These are phyloP conservation scores for Vitis labrusca DNA, from an alignment of 164 flowering plant genomes.

Conservation along the genomic window DNA sequence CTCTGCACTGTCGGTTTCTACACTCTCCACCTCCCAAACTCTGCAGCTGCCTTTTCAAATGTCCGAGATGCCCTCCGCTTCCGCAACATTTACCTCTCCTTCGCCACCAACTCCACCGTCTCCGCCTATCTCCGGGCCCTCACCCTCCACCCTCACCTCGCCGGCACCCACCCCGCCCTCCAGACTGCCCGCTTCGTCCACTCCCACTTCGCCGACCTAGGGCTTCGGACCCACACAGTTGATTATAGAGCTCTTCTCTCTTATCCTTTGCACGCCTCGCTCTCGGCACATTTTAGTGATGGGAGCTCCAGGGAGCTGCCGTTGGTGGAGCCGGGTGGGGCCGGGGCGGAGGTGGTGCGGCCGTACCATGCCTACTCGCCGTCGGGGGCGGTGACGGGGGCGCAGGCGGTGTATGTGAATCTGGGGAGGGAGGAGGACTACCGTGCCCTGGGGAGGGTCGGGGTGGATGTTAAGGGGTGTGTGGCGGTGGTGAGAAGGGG, in stretches of 20 bases:
- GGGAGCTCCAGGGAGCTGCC: constrained; percentile 28
- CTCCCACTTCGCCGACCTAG: constrained; percentile 40
- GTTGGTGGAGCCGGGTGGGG: constrained; percentile 26
- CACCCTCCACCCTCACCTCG: constrained; percentile 79
- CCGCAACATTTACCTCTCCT: constrained; percentile 52
- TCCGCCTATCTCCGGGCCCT: constrained; percentile 70
- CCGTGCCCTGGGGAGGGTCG: constrained; percentile 38
- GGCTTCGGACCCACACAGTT: constrained; percentile 41
- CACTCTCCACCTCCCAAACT: background rate
- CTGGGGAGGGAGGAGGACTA: constrained; percentile 75
- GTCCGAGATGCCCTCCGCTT: constrained; percentile 26
- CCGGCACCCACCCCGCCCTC: constrained; percentile 59
- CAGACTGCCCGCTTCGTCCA: constrained; percentile 41
- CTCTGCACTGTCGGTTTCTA: too few species aligned
- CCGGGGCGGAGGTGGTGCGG: constrained; percentile 29
- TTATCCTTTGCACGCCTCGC: constrained; percentile 54
- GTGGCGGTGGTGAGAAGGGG: constrained; percentile 68
- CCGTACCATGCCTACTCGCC: constrained; percentile 96
- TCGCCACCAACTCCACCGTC: constrained; percentile 60
- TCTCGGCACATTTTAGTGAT: constrained; percentile 45
- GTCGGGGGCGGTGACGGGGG: constrained; percentile 56
- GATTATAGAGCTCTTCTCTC: constrained; percentile 62
- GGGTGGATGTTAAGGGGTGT: constrained; percentile 68
- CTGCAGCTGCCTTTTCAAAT: background rate
- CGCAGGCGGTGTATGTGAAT: constrained; percentile 62